phyloP scores from a whole-genome alignment of 2,329 filamentous ascomycete genomes.

The Arthrobotrys conoides region DNA sequence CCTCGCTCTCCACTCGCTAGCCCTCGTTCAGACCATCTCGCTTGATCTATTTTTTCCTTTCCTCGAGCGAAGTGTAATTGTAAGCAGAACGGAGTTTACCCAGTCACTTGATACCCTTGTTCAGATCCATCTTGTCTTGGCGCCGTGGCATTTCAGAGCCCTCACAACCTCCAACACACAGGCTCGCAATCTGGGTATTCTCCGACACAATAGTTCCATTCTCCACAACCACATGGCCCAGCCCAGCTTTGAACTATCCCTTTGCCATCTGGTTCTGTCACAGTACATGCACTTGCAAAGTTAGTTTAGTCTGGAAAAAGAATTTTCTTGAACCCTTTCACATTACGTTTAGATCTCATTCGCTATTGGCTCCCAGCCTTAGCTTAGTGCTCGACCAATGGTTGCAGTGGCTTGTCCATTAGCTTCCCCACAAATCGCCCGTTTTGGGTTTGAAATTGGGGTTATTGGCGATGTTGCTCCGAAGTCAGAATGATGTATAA shows the following conservation, averaged over 20 bases:
- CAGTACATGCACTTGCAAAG: slow-evolving; percentile 6
- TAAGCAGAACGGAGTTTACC: slow-evolving; percentile 21
- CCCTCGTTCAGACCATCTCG: slow-evolving; percentile 15
- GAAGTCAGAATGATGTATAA: slow-evolving; percentile 29
- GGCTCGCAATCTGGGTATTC: slow-evolving; percentile 20
- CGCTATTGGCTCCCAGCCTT: slow-evolving; percentile 11
- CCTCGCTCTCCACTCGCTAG: slow-evolving; percentile 11
- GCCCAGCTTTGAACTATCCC: slow-evolving; percentile 8
- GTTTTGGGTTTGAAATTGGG: slow-evolving; percentile 29
- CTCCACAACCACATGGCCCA: slow-evolving; percentile 19
- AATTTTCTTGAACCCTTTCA: slow-evolving; percentile 22
- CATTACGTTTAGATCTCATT: slow-evolving; percentile 13
- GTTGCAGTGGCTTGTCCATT: slow-evolving; percentile 8
- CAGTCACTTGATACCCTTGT: slow-evolving; percentile 21
- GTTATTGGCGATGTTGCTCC: slow-evolving; percentile 31
- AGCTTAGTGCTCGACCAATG: slow-evolving; percentile 13
- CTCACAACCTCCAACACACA: not conserved
- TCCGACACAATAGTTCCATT: not conserved
- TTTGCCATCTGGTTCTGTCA: slow-evolving; percentile 18
- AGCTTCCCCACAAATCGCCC: slow-evolving; percentile 25
- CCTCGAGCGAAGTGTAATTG: not conserved
- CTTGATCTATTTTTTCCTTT: slow-evolving; percentile 12
- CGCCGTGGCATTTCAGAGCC: slow-evolving; percentile 8
- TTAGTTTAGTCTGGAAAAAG: slow-evolving; percentile 23
- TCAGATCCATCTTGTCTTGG: slow-evolving; percentile 14